phyloP scores from a whole-genome alignment of 192 early-diverging fungal species.

The Borealophlyctis nickersoniae region DNA sequence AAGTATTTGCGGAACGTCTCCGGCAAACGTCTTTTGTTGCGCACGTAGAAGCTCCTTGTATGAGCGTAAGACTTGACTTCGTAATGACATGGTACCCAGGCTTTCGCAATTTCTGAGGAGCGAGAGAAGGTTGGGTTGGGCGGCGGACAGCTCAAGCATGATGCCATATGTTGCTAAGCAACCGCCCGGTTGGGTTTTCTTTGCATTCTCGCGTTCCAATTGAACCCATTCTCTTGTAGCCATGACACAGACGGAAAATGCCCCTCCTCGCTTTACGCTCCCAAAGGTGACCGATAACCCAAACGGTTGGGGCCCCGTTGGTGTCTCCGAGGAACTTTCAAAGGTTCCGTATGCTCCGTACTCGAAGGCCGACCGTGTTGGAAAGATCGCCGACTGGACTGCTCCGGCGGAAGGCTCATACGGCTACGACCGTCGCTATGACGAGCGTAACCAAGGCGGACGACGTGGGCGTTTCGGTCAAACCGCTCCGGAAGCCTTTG shows the following conservation, averaged over 20 bases:
- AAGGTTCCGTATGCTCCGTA: constrained; percentile 92
- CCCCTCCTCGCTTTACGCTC: constrained; percentile 57
- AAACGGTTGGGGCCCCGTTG: constrained; percentile 83
- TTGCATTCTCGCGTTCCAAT: no score
- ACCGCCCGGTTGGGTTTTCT: no score
- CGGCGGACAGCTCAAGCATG: no score
- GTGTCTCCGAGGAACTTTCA: constrained; percentile 52
- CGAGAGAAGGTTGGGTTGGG: no score
- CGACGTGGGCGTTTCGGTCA: constrained; percentile 25
- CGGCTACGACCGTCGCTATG: constrained; percentile 17
- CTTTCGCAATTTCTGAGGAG: no score
- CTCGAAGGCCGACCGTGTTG: constrained; percentile 92
- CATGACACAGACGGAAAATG: background rate
- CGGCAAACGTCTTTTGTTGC: constrained; percentile 22
- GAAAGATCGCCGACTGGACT: constrained; percentile 93
- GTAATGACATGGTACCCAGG: no score
- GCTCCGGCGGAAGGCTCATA: constrained; percentile 53
- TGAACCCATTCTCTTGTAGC: no score
- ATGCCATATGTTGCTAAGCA: no score
- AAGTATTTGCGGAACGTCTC: constrained; percentile 10
- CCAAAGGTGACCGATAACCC: constrained; percentile 78
- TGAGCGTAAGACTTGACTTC: constrained; percentile 18
- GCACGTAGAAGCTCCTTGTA: constrained; percentile 27
- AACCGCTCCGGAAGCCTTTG: constrained; percentile 66
- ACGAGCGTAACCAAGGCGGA: constrained; percentile 1